phyloP scores from a whole-genome alignment of 257 asterid genomes.

The Thymus mandschuricus region DNA sequence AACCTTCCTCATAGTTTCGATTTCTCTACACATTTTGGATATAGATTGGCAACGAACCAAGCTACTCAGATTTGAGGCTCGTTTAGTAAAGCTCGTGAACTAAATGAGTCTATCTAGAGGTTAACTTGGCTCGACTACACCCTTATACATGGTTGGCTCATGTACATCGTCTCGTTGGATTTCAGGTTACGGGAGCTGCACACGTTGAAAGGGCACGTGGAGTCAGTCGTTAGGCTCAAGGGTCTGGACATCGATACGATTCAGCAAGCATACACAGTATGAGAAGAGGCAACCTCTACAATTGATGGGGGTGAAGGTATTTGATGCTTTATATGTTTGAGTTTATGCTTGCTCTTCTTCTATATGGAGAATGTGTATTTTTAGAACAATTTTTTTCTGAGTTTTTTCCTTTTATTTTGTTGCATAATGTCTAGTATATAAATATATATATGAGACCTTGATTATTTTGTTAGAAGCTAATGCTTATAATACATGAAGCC shows the following conservation, averaged over 20 bases:
- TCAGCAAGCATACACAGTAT: slow-evolving; percentile 84
- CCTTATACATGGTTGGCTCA: neutral
- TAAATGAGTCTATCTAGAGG: too few relatives aligned
- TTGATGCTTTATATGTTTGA: neutral
- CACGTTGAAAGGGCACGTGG: slow-evolving; percentile 82
- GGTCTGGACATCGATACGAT: slow-evolving; percentile 88
- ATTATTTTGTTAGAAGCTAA: slow-evolving; percentile 30
- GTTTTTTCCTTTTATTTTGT: neutral
- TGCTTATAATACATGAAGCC: slow-evolving; percentile 37
- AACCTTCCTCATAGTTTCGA: neutral
- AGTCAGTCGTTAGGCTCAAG: slow-evolving; percentile 82
- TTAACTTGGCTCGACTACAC: too few relatives aligned
- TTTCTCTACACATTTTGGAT: neutral
- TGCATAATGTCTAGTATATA: slow-evolving; percentile 19
- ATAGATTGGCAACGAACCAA: too few relatives aligned
- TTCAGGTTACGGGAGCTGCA: slow-evolving; percentile 72
- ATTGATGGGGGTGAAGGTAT: neutral
- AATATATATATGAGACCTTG: slow-evolving; percentile 9
- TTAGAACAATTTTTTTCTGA: slow-evolving; percentile 4
- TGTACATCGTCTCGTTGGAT: neutral
- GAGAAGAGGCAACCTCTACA: slow-evolving; percentile 34
- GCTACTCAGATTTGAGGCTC: too few relatives aligned
- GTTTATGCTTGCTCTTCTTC: neutral
- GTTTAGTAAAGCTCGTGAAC: too few relatives aligned
- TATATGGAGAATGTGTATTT: slow-evolving; percentile 27